These are phyloP conservation scores for Graphium sp. DNA, from an alignment of 2,329 filamentous ascomycete genomes.

Conservation along the genomic window DNA sequence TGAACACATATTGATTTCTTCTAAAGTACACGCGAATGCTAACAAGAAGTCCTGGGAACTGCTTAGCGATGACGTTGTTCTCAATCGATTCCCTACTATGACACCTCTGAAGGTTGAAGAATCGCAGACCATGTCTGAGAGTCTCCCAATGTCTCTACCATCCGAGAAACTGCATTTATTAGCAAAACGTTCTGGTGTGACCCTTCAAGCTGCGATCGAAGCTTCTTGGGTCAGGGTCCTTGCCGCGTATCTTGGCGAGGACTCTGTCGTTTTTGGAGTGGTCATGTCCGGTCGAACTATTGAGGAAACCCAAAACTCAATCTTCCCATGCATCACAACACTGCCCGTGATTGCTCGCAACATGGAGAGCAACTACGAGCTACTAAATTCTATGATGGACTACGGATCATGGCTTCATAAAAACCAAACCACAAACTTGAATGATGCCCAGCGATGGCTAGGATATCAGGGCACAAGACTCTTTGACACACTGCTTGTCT, in stretches of 20 bases:
- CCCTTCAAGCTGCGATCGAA: conserved; percentile 60
- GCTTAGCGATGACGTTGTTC: conserved; percentile 30
- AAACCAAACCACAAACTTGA: conserved; percentile 55
- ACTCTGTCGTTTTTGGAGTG: conserved; percentile 58
- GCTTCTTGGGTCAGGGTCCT: conserved; percentile 65
- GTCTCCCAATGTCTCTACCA: neutral
- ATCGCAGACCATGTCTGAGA: conserved; percentile 15
- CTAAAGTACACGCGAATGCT: conserved; percentile 1
- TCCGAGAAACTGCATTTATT: conserved; percentile 27
- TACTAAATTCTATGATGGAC: conserved; percentile 47
- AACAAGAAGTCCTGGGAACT: conserved; percentile 44
- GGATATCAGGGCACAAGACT: conserved; percentile 46
- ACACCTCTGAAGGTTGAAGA: conserved; percentile 37
- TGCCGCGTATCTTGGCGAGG: conserved; percentile 60
- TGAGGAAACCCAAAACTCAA: conserved; percentile 37
- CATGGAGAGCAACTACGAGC: conserved; percentile 29
- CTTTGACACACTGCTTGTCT: conserved; percentile 77
- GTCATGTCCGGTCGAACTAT: conserved; percentile 61
- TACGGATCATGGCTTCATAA: conserved; percentile 48
- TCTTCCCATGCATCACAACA: conserved; percentile 71
- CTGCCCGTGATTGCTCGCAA: conserved; percentile 53
- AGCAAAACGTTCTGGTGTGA: conserved; percentile 44
- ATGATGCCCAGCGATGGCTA: conserved; percentile 56
- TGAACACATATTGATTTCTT: no score
- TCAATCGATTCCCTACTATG: conserved; percentile 62